Conservation (phyloP, 345 rosid species). For the Citropsis articulata region DNA sequence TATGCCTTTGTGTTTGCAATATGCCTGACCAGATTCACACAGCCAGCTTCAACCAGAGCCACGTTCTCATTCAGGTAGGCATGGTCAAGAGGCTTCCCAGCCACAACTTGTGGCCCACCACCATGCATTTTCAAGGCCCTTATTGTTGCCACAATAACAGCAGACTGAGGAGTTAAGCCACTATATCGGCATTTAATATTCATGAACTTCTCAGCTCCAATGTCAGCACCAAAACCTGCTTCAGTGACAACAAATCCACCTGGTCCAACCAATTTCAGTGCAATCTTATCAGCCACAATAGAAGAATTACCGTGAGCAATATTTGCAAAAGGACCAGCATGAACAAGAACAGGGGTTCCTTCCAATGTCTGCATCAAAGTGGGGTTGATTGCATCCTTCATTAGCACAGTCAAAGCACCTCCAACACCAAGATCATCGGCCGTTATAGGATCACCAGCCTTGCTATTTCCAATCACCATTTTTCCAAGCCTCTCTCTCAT, state of each 20-base stretch:
- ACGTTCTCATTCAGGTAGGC: slow-evolving; percentile 91
- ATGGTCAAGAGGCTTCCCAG: slow-evolving; percentile 93
- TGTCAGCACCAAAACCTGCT: slow-evolving; percentile 98
- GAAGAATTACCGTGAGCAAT: slow-evolving; percentile 99
- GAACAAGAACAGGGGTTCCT: slow-evolving; percentile 98
- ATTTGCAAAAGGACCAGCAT: slow-evolving; percentile 98
- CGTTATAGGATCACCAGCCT: slow-evolving; percentile 88
- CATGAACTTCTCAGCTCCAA: slow-evolving; percentile 97
- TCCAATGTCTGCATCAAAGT: slow-evolving; percentile 99
- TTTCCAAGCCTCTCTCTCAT: slow-evolving; percentile 98
- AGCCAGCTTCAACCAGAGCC: slow-evolving; percentile 88
- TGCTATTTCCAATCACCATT: slow-evolving; percentile 95
- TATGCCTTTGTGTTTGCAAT: slow-evolving; percentile 81
- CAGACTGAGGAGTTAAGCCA: slow-evolving; percentile 87
- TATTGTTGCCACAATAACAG: slow-evolving; percentile 91
- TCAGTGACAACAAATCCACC: slow-evolving; percentile 97
- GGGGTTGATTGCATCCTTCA: slow-evolving; percentile 98
- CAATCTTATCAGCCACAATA: slow-evolving; percentile 94
- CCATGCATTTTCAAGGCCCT: slow-evolving; percentile 99
- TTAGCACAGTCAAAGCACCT: slow-evolving; percentile 93
- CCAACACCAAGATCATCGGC: slow-evolving; percentile 99
- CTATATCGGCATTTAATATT: slow-evolving; percentile 93
- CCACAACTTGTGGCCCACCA: slow-evolving; percentile 94
- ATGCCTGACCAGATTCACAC: slow-evolving; percentile 91
- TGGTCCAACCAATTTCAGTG: slow-evolving; percentile 90